These are phyloP conservation scores for Pseudoscleropodium purum DNA, from an alignment of 225 moss, liverwort and hornwort species.

Conservation along the genomic window DNA sequence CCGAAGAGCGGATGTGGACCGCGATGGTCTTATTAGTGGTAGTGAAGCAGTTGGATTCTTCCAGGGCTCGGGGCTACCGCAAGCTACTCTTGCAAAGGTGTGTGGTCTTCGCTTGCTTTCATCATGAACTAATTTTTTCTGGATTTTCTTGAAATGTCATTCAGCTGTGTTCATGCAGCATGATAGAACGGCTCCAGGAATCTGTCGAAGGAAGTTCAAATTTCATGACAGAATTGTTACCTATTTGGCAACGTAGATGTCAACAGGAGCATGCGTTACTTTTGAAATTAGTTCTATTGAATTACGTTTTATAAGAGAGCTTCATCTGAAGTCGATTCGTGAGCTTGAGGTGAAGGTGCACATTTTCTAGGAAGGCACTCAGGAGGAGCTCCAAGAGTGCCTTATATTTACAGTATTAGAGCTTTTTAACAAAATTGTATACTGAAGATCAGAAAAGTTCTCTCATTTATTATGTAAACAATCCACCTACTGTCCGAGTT, in stretches of 20 bases:
- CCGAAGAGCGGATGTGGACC: conserved; percentile 83
- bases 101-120: background rate
- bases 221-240: background rate
- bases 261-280: background rate
- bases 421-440: background rate
- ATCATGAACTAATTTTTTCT: background rate
- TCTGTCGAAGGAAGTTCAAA: background rate
- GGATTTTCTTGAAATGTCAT: background rate
- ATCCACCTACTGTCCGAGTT: background rate
- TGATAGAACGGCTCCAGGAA: background rate
- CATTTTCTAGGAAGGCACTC: background rate
- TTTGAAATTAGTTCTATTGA: background rate
- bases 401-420: background rate
- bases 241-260: background rate
- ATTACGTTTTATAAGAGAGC: background rate
- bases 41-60: conserved; percentile 86
- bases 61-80: conserved; percentile 86
- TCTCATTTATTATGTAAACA: background rate
- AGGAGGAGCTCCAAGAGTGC: background rate
- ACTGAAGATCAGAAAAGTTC: background rate
- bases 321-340: background rate
- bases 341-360: background rate
- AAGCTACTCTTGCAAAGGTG: conserved; percentile 89
- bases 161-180: background rate
- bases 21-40: conserved; percentile 82